These are phyloP conservation scores for Corymbia maculata DNA, from an alignment of 345 rosid genomes.

Conservation along the genomic window DNA sequence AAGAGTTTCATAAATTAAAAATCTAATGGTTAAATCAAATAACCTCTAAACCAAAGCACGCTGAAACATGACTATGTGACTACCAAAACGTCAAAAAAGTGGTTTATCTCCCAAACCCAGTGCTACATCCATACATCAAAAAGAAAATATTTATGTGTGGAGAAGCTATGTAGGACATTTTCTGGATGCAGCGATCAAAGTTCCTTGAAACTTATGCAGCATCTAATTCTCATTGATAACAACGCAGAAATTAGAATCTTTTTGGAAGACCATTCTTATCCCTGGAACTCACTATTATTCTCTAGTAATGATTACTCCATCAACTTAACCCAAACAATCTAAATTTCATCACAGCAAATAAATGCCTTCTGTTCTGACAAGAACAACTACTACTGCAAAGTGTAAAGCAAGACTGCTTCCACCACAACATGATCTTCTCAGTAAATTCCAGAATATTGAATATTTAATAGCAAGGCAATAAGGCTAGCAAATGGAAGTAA, in stretches of 20 bases:
- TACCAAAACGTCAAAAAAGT: not conserved
- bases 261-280: not conserved
- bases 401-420: not conserved
- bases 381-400: not conserved
- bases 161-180: not conserved
- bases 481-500: not conserved
- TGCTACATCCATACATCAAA: not conserved
- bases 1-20: not conserved
- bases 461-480: not conserved
- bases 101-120: not conserved
- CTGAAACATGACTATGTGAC: not conserved
- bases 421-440: not conserved
- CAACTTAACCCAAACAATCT: not conserved
- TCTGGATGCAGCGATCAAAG: not conserved
- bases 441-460: not conserved
- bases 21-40: not conserved
- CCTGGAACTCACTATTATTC: not conserved
- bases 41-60: not conserved
- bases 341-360: not conserved
- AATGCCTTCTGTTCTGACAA: not conserved
- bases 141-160: not conserved
- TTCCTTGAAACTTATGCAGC: not conserved
- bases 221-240: not conserved
- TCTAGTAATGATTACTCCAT: not conserved
- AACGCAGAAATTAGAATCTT: not conserved